phyloP scores from a whole-genome alignment of 208 protist genomes.

The Crithidia mellificae region DNA sequence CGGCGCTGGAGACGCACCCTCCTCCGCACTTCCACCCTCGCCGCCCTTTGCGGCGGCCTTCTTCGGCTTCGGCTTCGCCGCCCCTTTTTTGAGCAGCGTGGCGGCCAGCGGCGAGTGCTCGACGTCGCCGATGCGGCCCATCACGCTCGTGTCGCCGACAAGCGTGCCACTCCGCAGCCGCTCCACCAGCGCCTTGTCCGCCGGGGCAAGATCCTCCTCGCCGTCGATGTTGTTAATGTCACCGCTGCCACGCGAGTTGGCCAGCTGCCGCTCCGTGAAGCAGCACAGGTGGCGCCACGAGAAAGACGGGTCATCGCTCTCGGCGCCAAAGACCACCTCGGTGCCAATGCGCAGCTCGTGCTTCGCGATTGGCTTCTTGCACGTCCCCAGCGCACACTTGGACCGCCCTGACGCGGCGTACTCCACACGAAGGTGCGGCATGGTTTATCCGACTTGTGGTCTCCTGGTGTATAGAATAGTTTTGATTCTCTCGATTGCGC shows the following conservation, averaged over 20 bases:
- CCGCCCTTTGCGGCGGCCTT: slow-evolving; percentile 4
- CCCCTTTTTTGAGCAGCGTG: slow-evolving; percentile 27
- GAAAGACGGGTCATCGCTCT: slow-evolving; percentile 46
- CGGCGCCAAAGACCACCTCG: slow-evolving; percentile 51
- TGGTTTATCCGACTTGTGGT: too few relatives aligned
- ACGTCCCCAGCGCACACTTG: slow-evolving; percentile 56
- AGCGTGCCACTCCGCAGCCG: slow-evolving; percentile 67
- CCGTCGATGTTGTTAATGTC: slow-evolving; percentile 70
- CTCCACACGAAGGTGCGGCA: slow-evolving; percentile 72
- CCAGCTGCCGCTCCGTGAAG: slow-evolving; percentile 76
- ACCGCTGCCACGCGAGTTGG: slow-evolving; percentile 55
- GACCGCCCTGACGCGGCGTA: slow-evolving; percentile 75
- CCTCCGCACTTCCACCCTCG: slow-evolving; percentile 1
- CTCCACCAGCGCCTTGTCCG: slow-evolving; percentile 56
- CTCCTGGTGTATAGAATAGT: too few relatives aligned
- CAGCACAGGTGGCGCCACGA: slow-evolving; percentile 89
- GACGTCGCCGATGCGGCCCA: slow-evolving; percentile 73
- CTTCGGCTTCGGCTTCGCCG: slow-evolving; percentile 27
- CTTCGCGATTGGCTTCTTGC: slow-evolving; percentile 64
- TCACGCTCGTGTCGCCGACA: slow-evolving; percentile 42
- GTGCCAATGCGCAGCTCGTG: slow-evolving; percentile 85
- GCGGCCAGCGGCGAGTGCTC: slow-evolving; percentile 46
- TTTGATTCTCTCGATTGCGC: too few relatives aligned
- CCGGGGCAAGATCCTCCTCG: slow-evolving; percentile 56
- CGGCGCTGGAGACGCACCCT: not conserved